Base-by-base conservation (phyloP, 2,329 filamentous ascomycete genomes). In the Fusarium sp. region DNA sequence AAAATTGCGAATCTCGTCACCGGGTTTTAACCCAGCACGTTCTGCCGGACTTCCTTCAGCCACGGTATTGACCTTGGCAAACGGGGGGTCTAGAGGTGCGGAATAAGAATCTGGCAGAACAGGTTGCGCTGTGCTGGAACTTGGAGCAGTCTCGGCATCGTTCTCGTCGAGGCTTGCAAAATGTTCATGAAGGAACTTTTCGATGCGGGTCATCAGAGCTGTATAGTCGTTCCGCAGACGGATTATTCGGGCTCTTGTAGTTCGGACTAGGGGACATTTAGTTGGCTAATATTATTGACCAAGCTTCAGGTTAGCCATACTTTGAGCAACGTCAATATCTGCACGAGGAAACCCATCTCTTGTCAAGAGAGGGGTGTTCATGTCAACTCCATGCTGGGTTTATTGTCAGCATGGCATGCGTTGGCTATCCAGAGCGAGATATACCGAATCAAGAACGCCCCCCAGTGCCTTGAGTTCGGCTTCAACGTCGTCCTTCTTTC, bases 291-390 rank as follows among this genome's bases (percentile, higher is more conserved):
- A 30, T 40, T 31, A 44, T 30, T 37, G 10, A 54, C 54, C 31
- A 15, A 36, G 59, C 85, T 11, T 47, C 9, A 44, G 86, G n/a
- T 7, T 51, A 34, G 36, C 15, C 57, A 71, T 89, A 96, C 94
- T 96, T 82, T 98, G 95, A 28, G 96, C 92, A 68, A 99, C 92
- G 79, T 99, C 96, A 70, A 99, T 91, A 81, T 99, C 96, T 75
- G 93, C 91, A 78, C 96, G 89, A 34, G 96, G 96, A 78, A 94
- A 99, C 50, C 96, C 96, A 81, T 98, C 96, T 66, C 90, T 89
- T 13, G 95, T 98, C 27, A 94, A 89, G 40, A 99, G 88, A 62
- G 90, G 87, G 8, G 96, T 98, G 75, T 92, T 91, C 96, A 99
- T 99, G 75, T 92, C 91, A 56, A 97, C 95, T 46, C 92, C 91